Evolutionary conservation across 345 rosid species (phyloP).

Genomic region (Hibiscus trionum): DNA sequence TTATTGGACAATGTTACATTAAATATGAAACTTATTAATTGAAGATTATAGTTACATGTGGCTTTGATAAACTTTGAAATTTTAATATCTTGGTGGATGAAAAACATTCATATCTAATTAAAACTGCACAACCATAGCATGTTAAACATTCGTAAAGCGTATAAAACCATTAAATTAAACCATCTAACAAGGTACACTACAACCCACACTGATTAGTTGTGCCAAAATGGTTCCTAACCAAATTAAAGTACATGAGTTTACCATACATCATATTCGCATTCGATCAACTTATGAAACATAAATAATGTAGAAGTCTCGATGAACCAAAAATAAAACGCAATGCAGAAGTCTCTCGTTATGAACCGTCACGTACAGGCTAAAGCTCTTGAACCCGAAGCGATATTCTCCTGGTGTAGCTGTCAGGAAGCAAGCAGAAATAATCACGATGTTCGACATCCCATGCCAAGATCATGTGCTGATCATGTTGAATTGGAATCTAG

Average conservation of each 20-base stretch:
- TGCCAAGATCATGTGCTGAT: constrained; percentile 40
- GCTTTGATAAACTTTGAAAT: no score
- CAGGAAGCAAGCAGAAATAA: neutral
- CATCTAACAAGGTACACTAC: neutral
- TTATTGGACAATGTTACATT: no score
- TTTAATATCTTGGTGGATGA: no score
- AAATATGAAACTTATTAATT: no score
- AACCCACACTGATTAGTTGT: neutral
- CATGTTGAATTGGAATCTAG: constrained; percentile 95
- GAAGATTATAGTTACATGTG: no score
- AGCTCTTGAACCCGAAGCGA: neutral
- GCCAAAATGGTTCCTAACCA: neutral
- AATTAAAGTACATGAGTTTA: neutral
- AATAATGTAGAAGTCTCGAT: neutral
- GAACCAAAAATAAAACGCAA: no score
- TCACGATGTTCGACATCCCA: constrained; percentile 5
- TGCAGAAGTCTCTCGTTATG: constrained; percentile 5
- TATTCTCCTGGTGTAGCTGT: neutral
- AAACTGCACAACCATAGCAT: neutral
- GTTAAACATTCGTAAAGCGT: neutral
- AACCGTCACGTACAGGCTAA: neutral
- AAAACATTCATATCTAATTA: neutral
- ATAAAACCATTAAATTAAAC: neutral
- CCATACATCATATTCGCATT: neutral
- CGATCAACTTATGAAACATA: constrained; percentile 6